Evolutionary conservation across 2,329 filamentous ascomycete species (phyloP), one percentile per base, ranked within the genome.

Genomic region (Trichothecium sympodiale): DNA sequence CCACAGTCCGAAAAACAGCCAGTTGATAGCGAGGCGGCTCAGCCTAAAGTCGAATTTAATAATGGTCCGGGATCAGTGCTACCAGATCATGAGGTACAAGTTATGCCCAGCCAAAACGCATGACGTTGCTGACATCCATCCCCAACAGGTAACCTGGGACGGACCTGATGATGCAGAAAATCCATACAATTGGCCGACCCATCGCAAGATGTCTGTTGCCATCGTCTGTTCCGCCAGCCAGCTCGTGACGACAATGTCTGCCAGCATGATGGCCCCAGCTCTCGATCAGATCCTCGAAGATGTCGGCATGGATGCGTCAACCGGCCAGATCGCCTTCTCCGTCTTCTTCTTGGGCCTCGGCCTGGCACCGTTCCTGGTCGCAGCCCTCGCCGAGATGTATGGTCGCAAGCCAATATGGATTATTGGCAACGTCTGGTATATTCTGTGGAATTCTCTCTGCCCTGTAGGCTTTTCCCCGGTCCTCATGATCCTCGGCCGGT

Each of bases 181-280:
- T 44, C 79, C 81, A 0, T 64, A 69, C 40, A 80, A 81, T 48
- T 84, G 80, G 79, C 55, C 69, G 3, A 17, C 32, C 7, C 10
- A 8, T 6, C 42, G 40, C 15, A 50, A 48, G 34, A 35, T 46
- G 20, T 28, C 38, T 3, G 51, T 52, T 27, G 51, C 44, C 5
- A 26, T 60, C 15, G 39, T 60, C 17, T 47, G 50, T 29, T 59
- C 57, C 1, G 41, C 51, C 3, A 49, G 54, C 8, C 48, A 56
- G 15, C 50, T 61, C 4, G 51, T 59, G 6, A 59, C 56, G 0
- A 41, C 54, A 14, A 55, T 60, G 50, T 53, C 56, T 0, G 54
- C 56, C 2, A 54, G 51, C 33, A 59, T 60, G 43, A 52, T 58
- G n/a, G 55, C 56, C 0, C 46, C 58, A 1, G 56, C 56, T 0